Evolutionary conservation across 108 stramenopile genomes (phyloP), one percentile per base, ranked within the genome.

Genomic region (Mediolabrus comicus): DNA sequence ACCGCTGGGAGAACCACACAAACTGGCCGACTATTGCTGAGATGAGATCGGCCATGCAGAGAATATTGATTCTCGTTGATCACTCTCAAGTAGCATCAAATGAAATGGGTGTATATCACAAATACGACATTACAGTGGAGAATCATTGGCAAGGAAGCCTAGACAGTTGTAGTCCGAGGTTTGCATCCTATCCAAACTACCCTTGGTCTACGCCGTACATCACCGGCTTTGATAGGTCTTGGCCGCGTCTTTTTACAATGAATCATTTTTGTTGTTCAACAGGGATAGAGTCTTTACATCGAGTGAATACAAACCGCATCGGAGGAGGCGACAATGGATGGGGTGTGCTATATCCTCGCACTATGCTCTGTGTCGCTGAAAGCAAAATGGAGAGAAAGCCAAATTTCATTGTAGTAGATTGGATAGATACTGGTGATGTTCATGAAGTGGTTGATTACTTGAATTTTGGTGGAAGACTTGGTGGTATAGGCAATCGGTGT

Each of bases 271-370:
- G 73, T 35, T 74, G 73, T 29, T 64, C 29, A 34, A 57, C 51
- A 27, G 73, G 73, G 24, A 53, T 35, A 12, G 41, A 60, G 4
- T 14, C 13, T 6, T 17, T 72, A 17, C 55, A 8, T 14, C 25
- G 55, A 4, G 25, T 28, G 2, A 28, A 56, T n/a, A n/a, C 55
- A 19, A 31, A 0, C 19, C 55, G 55, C 19, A 19, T 66, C 14
- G 73, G 73, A 3, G 73, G 73, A 17, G 73, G 73, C 12, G 65
- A 66, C 41, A 74, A 74, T 53, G 73, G 73, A 2, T 74, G 73
- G 73, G 72, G 72, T 28, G 28, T 46, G 9, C 10, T 73, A 6
- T 65, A 41, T 35, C 53, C 53, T 31, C 34, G 72, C 17, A 73
- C 65, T 14, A 59, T 53, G 27, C 49, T 36, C 13, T 74, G 73